These are phyloP conservation scores for Anthracocystis walkeri DNA, from an alignment of 1,284 basidiomycete species.

Conservation along the genomic window DNA sequence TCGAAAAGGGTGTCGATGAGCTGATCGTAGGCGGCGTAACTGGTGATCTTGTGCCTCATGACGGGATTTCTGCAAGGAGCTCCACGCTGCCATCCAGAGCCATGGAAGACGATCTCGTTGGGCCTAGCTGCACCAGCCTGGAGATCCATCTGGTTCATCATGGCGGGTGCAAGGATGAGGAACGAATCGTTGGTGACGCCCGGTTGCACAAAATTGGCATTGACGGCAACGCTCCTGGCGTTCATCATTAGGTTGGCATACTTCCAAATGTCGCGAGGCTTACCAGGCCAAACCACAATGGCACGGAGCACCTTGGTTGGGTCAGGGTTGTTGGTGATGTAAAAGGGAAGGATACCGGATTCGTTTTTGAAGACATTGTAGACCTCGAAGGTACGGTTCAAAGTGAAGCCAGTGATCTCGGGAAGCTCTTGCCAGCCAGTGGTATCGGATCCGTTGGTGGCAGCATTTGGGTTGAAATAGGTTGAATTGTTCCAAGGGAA, in stretches of 20 bases:
- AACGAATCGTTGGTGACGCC: slow-evolving; percentile 40
- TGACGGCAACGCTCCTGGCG: slow-evolving; percentile 45
- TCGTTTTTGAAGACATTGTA: slow-evolving; percentile 41
- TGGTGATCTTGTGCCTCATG: slow-evolving; percentile 38
- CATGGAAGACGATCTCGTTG: slow-evolving; percentile 38
- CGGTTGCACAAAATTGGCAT: slow-evolving; percentile 19
- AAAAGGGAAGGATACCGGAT: slow-evolving; percentile 58
- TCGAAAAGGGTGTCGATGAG: slow-evolving; percentile 52
- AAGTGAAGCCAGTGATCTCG: slow-evolving; percentile 34
- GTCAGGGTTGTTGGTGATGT: slow-evolving; percentile 42
- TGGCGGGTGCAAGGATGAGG: slow-evolving; percentile 42
- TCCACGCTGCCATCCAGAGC: slow-evolving; percentile 58
- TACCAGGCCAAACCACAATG: slow-evolving; percentile 53
- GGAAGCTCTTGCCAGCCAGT: slow-evolving; percentile 71
- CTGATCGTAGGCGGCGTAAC: slow-evolving; percentile 59
- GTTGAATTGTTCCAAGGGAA: slow-evolving; percentile 31
- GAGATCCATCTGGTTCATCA: slow-evolving; percentile 39
- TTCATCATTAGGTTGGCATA: slow-evolving; percentile 60
- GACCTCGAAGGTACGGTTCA: slow-evolving; percentile 46
- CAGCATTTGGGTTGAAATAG: slow-evolving; percentile 26
- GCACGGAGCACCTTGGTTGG: slow-evolving; percentile 47
- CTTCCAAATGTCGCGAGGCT: slow-evolving; percentile 64
- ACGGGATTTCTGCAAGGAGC: slow-evolving; percentile 46
- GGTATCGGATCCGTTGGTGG: slow-evolving; percentile 26
- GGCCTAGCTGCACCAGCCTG: slow-evolving; percentile 49